Base-by-base conservation (phyloP, 2,329 filamentous ascomycete genomes). In the Colletotrichum incanum region DNA sequence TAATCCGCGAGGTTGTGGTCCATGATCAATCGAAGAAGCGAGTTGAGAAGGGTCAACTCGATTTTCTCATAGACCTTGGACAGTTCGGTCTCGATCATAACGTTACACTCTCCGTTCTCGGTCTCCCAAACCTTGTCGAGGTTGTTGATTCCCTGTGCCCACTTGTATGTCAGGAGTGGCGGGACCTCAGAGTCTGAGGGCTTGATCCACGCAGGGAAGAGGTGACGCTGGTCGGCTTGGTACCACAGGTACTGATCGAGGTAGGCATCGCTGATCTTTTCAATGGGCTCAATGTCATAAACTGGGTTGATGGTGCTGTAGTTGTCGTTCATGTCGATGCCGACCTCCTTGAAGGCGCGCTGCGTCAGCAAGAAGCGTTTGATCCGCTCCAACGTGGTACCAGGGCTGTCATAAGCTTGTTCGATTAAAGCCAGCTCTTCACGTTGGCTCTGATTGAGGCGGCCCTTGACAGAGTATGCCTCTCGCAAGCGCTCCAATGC, bases 1-100 rank as follows among this genome's bases (percentile, higher is more conserved):
- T 99, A 99, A 82, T 99, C 97, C 6, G 96, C 96, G 84, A 99
- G 84, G 81, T 99, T 99, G 87, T 99, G 96, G 78, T 99, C 97
- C 97, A 99, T 99, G 81, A 99, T 98, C 76, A 99, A 85, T 59
- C 96, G 91, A 61, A 99, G 87, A 41, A 99, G 88, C 71, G 96
- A 94, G 84, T 99, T 99, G 76, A 99, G 90, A 69, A 99, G 87
- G 0, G 96, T 99, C 74, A 99, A 86, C 85, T 99, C 96, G 74
- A 99, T 98, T 89, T 99, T 99, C 85, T 99, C 96, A 76, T 99
- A 99, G 56, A 99, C 95, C 84, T 99, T 99, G n/a, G 96, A 98
- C 3, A 99, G 86, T 77, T 98, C 94, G 0, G 97, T 99, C 85
- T 99, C 96, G 63, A 99, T 95, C 93, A 99, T 95, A 74, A 99